phyloP scores from a whole-genome alignment of 1,284 basidiomycete genomes.

The Trametes hirsuta region DNA sequence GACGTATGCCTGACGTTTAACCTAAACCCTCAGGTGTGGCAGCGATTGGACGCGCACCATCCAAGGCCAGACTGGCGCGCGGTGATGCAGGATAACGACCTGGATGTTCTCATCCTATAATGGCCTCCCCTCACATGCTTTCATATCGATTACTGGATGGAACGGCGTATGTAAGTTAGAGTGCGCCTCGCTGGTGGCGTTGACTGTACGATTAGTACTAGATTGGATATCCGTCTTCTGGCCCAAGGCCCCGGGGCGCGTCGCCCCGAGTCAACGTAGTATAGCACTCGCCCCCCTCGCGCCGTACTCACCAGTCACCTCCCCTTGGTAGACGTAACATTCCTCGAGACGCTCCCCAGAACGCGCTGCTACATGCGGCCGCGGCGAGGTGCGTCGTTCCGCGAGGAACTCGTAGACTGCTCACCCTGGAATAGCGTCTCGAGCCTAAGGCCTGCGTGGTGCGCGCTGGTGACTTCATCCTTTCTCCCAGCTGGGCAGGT shows the following conservation, averaged over 20 bases:
- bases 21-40: conserved; percentile 38
- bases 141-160: conserved; percentile 16
- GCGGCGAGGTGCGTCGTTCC: conserved; percentile 19
- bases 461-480: conserved; percentile 7
- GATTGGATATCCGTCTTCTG: conserved; percentile 14
- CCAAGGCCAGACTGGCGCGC: conserved; percentile 42
- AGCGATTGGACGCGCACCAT: conserved; percentile 40
- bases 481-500: not conserved
- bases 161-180: conserved; percentile 25
- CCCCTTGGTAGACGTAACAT: conserved; percentile 14
- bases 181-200: conserved; percentile 6
- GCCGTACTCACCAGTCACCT: not conserved
- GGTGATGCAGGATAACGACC: conserved; percentile 44
- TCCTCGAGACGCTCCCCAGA: conserved; percentile 6
- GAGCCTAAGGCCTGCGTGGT: not conserved
- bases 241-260: not conserved
- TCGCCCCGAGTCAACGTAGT: not conserved
- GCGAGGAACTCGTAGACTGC: conserved; percentile 4
- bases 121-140: conserved; percentile 5
- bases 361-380: conserved; percentile 11
- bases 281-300: not conserved
- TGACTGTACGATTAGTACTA: conserved; percentile 19
- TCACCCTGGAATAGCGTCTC: conserved; percentile 10
- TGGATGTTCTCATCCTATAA: conserved; percentile 38
- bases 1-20: conserved; percentile 27